Base-by-base conservation (phyloP, 345 rosid species). In the Carallia pectinifolia region DNA sequence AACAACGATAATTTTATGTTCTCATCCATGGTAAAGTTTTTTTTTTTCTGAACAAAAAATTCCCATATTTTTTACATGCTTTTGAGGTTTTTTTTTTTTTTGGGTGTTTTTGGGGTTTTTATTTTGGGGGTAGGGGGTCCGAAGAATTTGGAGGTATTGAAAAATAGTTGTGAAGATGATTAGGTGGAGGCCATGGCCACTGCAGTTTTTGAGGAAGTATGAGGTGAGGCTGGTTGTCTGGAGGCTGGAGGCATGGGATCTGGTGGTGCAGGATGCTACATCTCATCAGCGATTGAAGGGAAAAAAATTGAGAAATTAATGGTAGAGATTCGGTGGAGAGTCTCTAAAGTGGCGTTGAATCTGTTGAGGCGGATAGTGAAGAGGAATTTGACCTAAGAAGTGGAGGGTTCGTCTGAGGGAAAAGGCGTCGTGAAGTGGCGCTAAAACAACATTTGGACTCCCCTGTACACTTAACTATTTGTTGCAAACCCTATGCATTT, bases 301-400 rank as follows among this genome's bases (percentile, higher is more conserved):
- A 61, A 68, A 18, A 77, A 62, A 30, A 40, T 58, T 48, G 89
- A 79, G 70, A 83, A 47, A 79, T 75, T 91, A 40, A 73, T 85
- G 76, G 98, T 86, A 6, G 95, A 91, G 96, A 76, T 94, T 82
- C 84, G 91, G 6, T 94, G 98, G 98, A 94, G 87, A 79, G 98
- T 97, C 1, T 92, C 92, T 17, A 93, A 88, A 77, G 78, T 79
- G 81, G 87, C 95, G 33, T 70, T 91, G 79, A 88, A 91, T 40
- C 84, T 92, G 64, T 68, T 91, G 34, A 82, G 96, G 70, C 81
- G 97, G 71, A 74, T 82, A 44, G 23, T 23, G 23, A 23, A 23
- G 23, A 23, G 23, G 23, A 23, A 23, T 23, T 23, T 23, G 23
- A 23, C 89, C 88, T 75, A 94, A 87, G 89, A 86, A 95, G 82